Conservation (phyloP, 257 asterid genomes). For the Solanum etuberosum region DNA sequence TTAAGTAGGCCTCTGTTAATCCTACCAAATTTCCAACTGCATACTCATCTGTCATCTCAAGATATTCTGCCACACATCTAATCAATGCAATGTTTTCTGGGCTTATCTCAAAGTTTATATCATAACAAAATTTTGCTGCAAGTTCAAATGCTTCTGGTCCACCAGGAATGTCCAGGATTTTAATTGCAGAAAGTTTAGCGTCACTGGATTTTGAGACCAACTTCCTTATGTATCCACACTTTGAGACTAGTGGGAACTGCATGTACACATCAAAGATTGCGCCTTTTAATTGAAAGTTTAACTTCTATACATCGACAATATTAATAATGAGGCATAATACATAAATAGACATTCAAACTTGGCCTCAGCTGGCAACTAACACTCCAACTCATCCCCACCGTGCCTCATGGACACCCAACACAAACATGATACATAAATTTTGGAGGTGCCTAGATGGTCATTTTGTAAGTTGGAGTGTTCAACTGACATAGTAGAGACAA, state of each 20-base stretch:
- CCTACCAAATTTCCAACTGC: constrained; percentile 53
- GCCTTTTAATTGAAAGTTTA: not conserved
- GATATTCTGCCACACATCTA: constrained; percentile 60
- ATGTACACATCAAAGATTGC: not conserved
- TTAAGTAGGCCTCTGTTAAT: constrained; percentile 49
- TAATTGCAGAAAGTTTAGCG: constrained; percentile 29
- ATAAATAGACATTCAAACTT: not conserved
- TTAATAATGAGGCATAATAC: not conserved
- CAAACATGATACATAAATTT: not conserved
- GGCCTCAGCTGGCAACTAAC: not conserved
- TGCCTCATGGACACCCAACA: not conserved
- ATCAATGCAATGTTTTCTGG: constrained; percentile 63
- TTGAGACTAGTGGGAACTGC: constrained; percentile 88
- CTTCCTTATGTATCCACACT: constrained; percentile 68
- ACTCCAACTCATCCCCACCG: not conserved
- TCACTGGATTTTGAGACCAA: constrained; percentile 39
- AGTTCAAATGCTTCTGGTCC: constrained; percentile 80
- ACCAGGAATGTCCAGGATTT: constrained; percentile 62
- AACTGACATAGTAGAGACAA: not conserved
- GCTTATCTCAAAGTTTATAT: constrained; percentile 58
- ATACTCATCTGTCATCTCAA: constrained; percentile 79
- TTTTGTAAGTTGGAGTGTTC: not conserved
- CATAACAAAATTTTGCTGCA: constrained; percentile 79
- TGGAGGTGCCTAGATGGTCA: not conserved
- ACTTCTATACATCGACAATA: not conserved